Evolutionary conservation across 768 basidiomycete species (phyloP), one percentile per base, ranked within the genome.

Genomic region (Leccinum broughii): DNA sequence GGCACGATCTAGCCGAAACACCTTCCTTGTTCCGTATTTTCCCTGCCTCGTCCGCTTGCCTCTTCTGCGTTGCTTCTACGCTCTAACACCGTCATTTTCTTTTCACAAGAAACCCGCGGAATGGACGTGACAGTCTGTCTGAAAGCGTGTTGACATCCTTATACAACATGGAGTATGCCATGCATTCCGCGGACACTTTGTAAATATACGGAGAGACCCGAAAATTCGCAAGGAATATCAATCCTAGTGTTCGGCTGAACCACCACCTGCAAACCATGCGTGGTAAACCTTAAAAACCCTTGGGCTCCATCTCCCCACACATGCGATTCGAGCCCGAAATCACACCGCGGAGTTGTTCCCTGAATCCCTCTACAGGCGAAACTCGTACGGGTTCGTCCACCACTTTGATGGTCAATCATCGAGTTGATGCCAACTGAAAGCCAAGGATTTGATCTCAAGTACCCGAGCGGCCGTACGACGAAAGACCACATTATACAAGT

Each of bases 21-120:
- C 34, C 32, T 37, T 28, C 57, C 46, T n/a, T 59, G 57, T 59
- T 67, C 70, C 69, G 64, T 37, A 14, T 61, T 57, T 37, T 71
- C 62, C 65, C 72, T 73, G 14, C 8, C 17, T 51, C 10, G 24
- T 49, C 6, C 13, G 22, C 20, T 24, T 24, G 3, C 46, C 20
- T 49, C 24, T 49, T 26, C 22, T 49, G 22, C 67, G 67, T 54
- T 52, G 26, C 24, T 49, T 26, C 22, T 49, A 22, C 67, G 67
- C 55, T 52, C 58, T 61, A 69, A 51, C 59, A 53, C 67, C 64
- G 60, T 54, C 35, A 17, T 26, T 51, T 14, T 10, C 41, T 44
- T n/a, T 41, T n/a, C 41, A 44, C 41, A 44, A n/a, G n/a, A n/a
- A 44, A n/a, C 22, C 48, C 48, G 46, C 17, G 6, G 50, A 51